Conservation (phyloP, 1,284 basidiomycete genomes). For the Cryptococcus amylolentus region DNA sequence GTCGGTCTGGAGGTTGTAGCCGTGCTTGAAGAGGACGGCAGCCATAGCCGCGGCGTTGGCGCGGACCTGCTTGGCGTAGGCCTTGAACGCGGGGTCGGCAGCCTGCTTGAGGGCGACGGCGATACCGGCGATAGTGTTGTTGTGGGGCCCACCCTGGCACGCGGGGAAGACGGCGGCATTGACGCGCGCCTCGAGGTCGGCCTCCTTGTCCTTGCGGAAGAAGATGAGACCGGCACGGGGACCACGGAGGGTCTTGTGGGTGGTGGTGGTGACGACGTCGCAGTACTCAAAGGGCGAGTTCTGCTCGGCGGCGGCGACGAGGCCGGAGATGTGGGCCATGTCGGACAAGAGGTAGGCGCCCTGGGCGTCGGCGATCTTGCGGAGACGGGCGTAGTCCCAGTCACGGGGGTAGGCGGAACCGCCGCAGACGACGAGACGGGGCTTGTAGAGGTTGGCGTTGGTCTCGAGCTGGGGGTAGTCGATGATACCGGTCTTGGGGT, state of each 20-base stretch:
- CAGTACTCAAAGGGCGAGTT: conserved; percentile 94
- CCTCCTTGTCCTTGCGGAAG: conserved; percentile 89
- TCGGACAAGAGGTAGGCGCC: conserved; percentile 92
- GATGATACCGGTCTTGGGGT: conserved; percentile 79
- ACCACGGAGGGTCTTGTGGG: conserved; percentile 98
- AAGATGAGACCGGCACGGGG: conserved; percentile 98
- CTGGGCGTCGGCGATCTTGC: conserved; percentile 78
- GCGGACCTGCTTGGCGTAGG: conserved; percentile 93
- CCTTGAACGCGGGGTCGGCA: conserved; percentile 82
- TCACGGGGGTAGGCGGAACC: conserved; percentile 98
- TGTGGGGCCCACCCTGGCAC: conserved; percentile 99
- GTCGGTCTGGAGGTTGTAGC: conserved; percentile 94
- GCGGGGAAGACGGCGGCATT: conserved; percentile 99
- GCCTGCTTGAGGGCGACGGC: conserved; percentile 95
- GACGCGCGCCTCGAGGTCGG: conserved; percentile 86
- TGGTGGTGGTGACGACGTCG: conserved; percentile 95
- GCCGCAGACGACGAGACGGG: conserved; percentile 92
- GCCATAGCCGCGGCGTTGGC: conserved; percentile 78
- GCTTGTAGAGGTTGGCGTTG: conserved; percentile 96
- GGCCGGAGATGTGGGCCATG: conserved; percentile 96
- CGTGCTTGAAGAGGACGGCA: conserved; percentile 64
- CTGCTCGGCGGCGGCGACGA: conserved; percentile 89
- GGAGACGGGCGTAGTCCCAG: conserved; percentile 87
- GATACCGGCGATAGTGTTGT: conserved; percentile 96
- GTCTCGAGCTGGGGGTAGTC: conserved; percentile 80